Conservation (phyloP, 2,329 filamentous ascomycete species). For the Penicillium brasilianum region DNA sequence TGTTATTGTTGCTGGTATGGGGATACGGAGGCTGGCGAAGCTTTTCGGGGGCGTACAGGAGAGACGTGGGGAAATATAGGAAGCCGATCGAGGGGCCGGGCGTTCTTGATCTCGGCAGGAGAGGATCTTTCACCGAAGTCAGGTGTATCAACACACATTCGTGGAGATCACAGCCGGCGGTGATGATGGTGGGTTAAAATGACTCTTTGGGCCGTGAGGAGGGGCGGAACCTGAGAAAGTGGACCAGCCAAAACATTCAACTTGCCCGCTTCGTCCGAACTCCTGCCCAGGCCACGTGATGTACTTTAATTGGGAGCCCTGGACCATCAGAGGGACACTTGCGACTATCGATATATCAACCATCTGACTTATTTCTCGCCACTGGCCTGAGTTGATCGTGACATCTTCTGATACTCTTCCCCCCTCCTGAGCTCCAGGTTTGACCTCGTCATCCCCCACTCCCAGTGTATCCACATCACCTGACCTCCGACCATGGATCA, state of each 20-base stretch:
- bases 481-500: constrained; percentile 29
- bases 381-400: neutral
- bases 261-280: constrained; percentile 15
- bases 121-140: constrained; percentile 5
- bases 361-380: constrained; percentile 11
- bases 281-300: constrained; percentile 26
- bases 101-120: neutral
- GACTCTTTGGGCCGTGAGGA: constrained; percentile 18
- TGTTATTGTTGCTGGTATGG: constrained; percentile 27
- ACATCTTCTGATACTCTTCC: neutral
- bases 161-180: constrained; percentile 6
- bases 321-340: neutral
- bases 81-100: neutral
- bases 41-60: constrained; percentile 11
- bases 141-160: constrained; percentile 4
- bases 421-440: neutral
- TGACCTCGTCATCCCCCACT: constrained; percentile 15
- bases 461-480: constrained; percentile 26
- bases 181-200: constrained; percentile 7
- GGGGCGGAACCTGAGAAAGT: constrained; percentile 27
- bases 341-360: neutral
- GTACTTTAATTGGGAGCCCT: constrained; percentile 19
- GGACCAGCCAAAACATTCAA: constrained; percentile 29
- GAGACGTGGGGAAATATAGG: constrained; percentile 2
- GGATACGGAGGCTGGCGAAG: constrained; percentile 22